A percentile compares a stretch with the other conserved stretches of the same genome.
phyloP scores from a whole-genome alignment of 306 rosid genomes.

The Psophocarpus tetragonolobus region DNA sequence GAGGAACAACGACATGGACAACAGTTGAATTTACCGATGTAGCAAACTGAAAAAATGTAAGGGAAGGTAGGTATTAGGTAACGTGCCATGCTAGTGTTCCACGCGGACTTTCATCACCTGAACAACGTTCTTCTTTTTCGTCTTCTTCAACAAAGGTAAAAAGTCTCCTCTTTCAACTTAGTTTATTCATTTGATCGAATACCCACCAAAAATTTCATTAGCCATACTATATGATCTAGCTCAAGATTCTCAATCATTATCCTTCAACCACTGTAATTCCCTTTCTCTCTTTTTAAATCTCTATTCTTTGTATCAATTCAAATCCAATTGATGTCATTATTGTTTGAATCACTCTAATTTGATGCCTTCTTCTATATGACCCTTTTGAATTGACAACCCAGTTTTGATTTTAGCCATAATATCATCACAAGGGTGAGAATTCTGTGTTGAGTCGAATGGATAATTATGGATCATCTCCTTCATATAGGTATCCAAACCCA shows the following conservation, averaged over 20 bases:
- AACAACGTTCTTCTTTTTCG: background rate
- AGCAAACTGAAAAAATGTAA: background rate
- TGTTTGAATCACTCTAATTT: background rate
- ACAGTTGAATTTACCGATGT: background rate
- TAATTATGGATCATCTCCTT: conserved; percentile 41
- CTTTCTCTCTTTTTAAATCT: background rate
- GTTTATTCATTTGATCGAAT: conserved; percentile 27
- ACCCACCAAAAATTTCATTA: background rate
- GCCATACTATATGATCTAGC: background rate
- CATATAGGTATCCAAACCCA: conserved; percentile 43
- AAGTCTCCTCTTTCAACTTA: background rate
- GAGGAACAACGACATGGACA: background rate
- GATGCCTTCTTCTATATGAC: background rate
- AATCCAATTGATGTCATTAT: conserved; percentile 3
- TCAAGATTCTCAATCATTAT: background rate
- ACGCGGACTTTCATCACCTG: background rate
- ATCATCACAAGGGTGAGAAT: conserved; percentile 3
- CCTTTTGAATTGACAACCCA: background rate
- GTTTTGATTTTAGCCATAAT: background rate
- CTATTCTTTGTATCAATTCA: background rate
- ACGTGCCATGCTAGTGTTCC: background rate
- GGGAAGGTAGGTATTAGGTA: background rate
- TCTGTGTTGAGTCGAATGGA: conserved; percentile 36
- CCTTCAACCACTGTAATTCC: background rate
- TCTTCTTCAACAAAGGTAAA: background rate